phyloP scores from a whole-genome alignment of 371 early-diverging fungal species.

The Apophysomyces trapeziformis region DNA sequence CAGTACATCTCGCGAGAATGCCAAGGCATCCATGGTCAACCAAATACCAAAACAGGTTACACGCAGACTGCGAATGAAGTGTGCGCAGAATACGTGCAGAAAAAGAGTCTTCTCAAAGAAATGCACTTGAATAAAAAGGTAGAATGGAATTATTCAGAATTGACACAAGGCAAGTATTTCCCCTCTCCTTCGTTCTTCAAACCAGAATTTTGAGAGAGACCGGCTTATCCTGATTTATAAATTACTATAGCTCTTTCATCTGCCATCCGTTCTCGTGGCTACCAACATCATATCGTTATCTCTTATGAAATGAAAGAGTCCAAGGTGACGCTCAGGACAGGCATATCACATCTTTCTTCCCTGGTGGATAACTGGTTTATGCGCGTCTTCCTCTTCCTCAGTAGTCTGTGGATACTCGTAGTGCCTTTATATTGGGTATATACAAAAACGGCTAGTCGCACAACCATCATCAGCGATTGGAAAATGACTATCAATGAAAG shows the following conservation, averaged over 20 bases:
- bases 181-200: background rate
- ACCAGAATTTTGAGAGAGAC: background rate
- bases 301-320: slow-evolving; percentile 1
- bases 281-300: background rate
- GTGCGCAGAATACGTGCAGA: background rate
- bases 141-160: background rate
- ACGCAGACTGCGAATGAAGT: background rate
- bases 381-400: background rate
- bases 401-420: background rate
- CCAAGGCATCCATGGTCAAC: background rate
- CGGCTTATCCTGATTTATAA: background rate
- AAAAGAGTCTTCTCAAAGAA: background rate
- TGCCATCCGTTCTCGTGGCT: background rate
- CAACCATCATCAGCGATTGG: background rate
- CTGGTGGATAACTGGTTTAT: background rate
- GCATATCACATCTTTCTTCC: background rate
- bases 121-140: background rate
- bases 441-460: background rate
- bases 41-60: background rate
- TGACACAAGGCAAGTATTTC: background rate
- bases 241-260: background rate
- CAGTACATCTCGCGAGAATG: background rate
- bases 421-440: background rate
- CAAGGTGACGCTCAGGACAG: background rate
- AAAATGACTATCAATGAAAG: background rate